Evolutionary conservation across 1,284 basidiomycete genomes (phyloP), one percentile per base, ranked within the genome.

Genomic region (Fomitopsis pinicola): DNA sequence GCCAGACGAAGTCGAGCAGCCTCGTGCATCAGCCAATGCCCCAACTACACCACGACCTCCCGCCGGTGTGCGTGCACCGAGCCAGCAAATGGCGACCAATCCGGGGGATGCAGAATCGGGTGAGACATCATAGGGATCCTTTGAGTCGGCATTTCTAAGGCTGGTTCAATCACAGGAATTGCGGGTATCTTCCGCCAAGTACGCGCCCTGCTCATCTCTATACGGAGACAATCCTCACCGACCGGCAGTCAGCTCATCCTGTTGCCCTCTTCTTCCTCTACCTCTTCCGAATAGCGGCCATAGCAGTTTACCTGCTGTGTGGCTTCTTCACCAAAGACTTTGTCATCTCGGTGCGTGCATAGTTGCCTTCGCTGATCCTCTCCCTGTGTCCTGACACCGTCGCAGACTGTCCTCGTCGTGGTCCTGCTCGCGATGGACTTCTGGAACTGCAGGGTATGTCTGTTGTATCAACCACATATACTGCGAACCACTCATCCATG

Each of bases 381-480:
- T 12, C 12, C 14, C 6, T 40, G 56, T 19, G 33, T 35, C 35
- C 55, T 36, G 15, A 46, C 12, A 36, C 3, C 58, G 46, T 26
- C 17, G 36, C 71, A 96, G 92, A 96, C 94, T 17, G 95, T 97
- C 1, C 76, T 88, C 9, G 95, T 97, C 0, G 95, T 97, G 26
- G 88, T 97, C 1, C 79, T 98, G 26, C 83, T 98, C 38, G 91
- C 95, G 0, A 90, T 95, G 82, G 95, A 98, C 76, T 98, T 98
- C 73, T 97, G 95, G 96, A 97, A 96, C 71, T 95, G 94, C 67
- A 78, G 93, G 71, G 93, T 94, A 69, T 64, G 85, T 73, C 10
- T 30, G 15, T 17, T 60, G 15, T 38, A 40, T 8, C 40, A 58
- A 58, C 56, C 26, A 46, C 30, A 19, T n/a, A 30, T 38, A 44